These are phyloP conservation scores for Pleurozium schreberi DNA, from an alignment of 225 moss, liverwort and hornwort genomes.

Conservation along the genomic window DNA sequence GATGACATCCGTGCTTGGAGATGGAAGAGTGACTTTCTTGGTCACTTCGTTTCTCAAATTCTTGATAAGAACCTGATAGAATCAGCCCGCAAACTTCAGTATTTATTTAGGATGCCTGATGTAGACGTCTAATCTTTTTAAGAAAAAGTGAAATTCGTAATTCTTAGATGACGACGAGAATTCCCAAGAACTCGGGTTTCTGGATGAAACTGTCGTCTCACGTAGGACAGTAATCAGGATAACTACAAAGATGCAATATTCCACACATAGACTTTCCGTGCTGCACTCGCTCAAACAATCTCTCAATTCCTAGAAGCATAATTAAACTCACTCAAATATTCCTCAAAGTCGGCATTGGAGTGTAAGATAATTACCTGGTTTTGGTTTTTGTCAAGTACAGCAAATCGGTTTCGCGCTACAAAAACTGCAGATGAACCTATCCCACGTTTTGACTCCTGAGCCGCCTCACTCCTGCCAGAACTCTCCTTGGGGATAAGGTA, in stretches of 20 bases:
- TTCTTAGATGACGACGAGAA: neutral
- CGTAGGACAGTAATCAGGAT: neutral
- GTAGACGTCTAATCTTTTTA: neutral
- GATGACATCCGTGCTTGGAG: slow-evolving; percentile 71
- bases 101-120: neutral
- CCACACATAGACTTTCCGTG: neutral
- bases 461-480: slow-evolving; percentile 71
- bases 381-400: slow-evolving; percentile 84
- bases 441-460: slow-evolving; percentile 87
- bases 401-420: slow-evolving; percentile 85
- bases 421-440: slow-evolving; percentile 92
- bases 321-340: neutral
- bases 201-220: neutral
- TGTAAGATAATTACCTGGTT: slow-evolving; percentile 51
- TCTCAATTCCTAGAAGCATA: neutral
- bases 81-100: slow-evolving; percentile 8
- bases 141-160: neutral
- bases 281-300: neutral
- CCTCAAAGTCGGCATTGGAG: neutral
- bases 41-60: slow-evolving; percentile 93
- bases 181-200: neutral
- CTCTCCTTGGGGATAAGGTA: slow-evolving; percentile 91
- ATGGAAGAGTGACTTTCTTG: slow-evolving; percentile 74
- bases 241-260: neutral
- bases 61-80: slow-evolving; percentile 67